Percentiles rank a stretch among this genome's conserved stretches.
phyloP scores from a whole-genome alignment of 2,329 filamentous ascomycete species.

The Colletotrichum melonis region DNA sequence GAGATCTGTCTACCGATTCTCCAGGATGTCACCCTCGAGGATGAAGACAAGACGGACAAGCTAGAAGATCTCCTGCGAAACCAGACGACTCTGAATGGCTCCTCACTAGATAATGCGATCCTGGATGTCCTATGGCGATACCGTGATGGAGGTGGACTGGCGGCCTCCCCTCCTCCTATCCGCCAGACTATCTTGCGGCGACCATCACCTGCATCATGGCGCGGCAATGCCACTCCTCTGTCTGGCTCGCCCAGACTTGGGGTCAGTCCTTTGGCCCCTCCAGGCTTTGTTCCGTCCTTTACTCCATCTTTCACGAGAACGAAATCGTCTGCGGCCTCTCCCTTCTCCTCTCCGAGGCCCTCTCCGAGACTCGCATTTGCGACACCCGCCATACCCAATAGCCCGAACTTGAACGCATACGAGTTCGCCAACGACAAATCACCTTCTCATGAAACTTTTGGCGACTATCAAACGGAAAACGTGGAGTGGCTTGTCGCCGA shows the following conservation, averaged over 20 bases:
- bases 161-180: slow-evolving; percentile 83
- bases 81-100: slow-evolving; percentile 80
- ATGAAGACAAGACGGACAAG: slow-evolving; percentile 95
- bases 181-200: slow-evolving; percentile 91
- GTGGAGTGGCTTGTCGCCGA: slow-evolving; percentile 98
- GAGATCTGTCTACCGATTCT: slow-evolving; percentile 91
- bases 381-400: slow-evolving; percentile 91
- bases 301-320: slow-evolving; percentile 82
- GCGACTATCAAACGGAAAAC: slow-evolving; percentile 91
- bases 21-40: slow-evolving; percentile 83
- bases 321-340: slow-evolving; percentile 84
- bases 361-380: slow-evolving; percentile 92
- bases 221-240: slow-evolving; percentile 82
- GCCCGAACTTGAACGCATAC: slow-evolving; percentile 93
- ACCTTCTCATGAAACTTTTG: slow-evolving; percentile 86
- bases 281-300: slow-evolving; percentile 85
- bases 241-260: slow-evolving; percentile 85
- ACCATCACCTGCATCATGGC: slow-evolving; percentile 94
- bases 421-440: slow-evolving; percentile 88
- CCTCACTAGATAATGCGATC: slow-evolving; percentile 87
- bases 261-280: slow-evolving; percentile 85
- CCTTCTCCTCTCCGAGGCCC: slow-evolving; percentile 92
- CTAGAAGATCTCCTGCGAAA: slow-evolving; percentile 83
- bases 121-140: slow-evolving; percentile 92
- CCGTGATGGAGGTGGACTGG: slow-evolving; percentile 72